Base-by-base conservation (phyloP, 208 protist genomes). In the Acanthamoeba polyphaga region DNA sequence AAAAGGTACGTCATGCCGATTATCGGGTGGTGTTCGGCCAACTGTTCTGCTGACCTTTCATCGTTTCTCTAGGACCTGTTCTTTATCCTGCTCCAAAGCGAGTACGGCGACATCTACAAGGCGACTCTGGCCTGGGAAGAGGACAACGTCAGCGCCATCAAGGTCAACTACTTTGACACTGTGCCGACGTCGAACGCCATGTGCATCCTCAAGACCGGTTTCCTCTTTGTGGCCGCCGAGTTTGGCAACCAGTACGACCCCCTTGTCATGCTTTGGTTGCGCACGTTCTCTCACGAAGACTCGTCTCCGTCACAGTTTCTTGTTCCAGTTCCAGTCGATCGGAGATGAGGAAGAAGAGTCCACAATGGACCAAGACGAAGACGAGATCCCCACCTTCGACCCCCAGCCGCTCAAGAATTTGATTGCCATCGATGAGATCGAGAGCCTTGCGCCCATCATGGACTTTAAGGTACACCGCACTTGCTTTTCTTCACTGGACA, bases 41-140 rank as follows among this genome's bases (percentile, higher is more conserved):
- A 53, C 49, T 15, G 49, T 84, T 84, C 29, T 12, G 22, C 64
- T 72, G n/a, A 32, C 64, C 64, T 29, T 72, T 32, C 15, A 76
- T 76, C 4, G 34, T 22, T 87, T 43, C 29, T 24, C 17, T 6
- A 94, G 91, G 72, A 94, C 19, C 96, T 98, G 96, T 99, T 99
- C 84, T 99, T 99, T 95, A 96, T 99, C 85, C 95, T 99, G 3
- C 49, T 99, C 62, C 99, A 99, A 96, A 98, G 98, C 43, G 99
- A 99, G 95, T 96, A 98, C 15, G 99, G 99, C n/a, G 99, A 99
- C 95, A 60, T 99, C 29, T 99, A 99, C 96, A 99, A 99, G 74
- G 97, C 99, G 5, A 98, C 98, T 13, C 96, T 99, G 0, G 95
- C 95, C 8, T 97, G 98, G 80, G 98, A 98, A 27, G 98, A 98